These are phyloP conservation scores for Chalara sp. DNA, from an alignment of 2,329 filamentous ascomycete species.

Conservation along the genomic window DNA sequence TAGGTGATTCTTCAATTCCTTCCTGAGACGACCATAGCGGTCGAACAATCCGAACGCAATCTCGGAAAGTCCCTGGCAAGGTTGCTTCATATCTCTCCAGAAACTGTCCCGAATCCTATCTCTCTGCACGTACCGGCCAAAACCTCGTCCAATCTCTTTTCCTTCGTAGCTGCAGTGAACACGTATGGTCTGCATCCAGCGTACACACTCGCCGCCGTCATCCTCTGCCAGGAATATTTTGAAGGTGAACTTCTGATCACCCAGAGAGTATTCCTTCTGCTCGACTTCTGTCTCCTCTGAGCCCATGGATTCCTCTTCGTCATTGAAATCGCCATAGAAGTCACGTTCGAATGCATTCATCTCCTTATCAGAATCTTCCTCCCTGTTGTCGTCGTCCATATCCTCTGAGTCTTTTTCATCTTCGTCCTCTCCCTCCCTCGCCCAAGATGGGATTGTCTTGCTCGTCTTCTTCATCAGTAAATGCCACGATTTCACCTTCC, in stretches of 20 bases:
- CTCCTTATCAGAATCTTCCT: neutral
- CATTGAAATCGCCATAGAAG: neutral
- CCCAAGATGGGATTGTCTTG: neutral
- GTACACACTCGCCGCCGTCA: neutral
- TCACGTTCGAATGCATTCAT: neutral
- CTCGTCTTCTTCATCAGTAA: constrained; percentile 3
- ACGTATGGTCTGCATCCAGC: constrained; percentile 12
- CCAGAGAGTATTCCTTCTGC: neutral
- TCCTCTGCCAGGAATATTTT: constrained; percentile 3
- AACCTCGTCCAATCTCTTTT: constrained; percentile 15
- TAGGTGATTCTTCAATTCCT: constrained; percentile 25
- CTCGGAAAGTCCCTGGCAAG: constrained; percentile 20
- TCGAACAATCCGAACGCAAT: constrained; percentile 33
- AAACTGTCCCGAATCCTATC: constrained; percentile 23
- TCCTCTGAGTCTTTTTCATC: constrained; percentile 2
- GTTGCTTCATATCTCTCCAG: constrained; percentile 28
- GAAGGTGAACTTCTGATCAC: neutral
- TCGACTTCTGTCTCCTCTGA: constrained; percentile 6
- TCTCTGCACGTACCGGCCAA: constrained; percentile 20
- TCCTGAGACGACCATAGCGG: constrained; percentile 30
- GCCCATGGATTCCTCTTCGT: constrained; percentile 1
- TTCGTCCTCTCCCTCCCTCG: neutral
- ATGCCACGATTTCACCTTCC: neutral
- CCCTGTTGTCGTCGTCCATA: neutral
- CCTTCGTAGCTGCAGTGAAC: constrained; percentile 6